Evolutionary conservation across 202 grass and related monocot species (phyloP), one percentile per base, ranked within the genome.

Genomic region (Zizania palustris): DNA sequence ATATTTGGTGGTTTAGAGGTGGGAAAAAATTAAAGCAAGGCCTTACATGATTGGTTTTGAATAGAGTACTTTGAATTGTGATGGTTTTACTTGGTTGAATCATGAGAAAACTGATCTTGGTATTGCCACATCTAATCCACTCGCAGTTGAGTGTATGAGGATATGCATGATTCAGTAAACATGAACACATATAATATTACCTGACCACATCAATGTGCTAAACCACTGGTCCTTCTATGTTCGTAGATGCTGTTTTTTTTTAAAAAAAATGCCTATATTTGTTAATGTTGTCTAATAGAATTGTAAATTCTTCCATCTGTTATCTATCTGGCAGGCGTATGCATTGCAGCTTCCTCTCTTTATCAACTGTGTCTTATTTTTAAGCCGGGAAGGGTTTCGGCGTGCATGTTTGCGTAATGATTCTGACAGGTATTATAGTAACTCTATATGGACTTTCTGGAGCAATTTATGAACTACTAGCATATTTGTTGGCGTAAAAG

Each of bases 361-460:
- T 67, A 89, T 98, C 74, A 98, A 89, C 15, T 86, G 83, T n/a
- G 69, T 98, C 40, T 88, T 98, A 63, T 98, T 98, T 90, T 76
- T 98, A 74, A 98, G 95, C 63, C 87, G 95, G 38, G 95, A 98
- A 63, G 95, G 95, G 20, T 98, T 98, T 85, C 91, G 95, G 10
- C 87, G 91, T 73, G 95, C 95, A 85, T 98, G 95, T 63, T 81
- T 98, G 95, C 95, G 95, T 60, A 87, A 71, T 80, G 78, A 88
- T 84, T 71, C 85, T 59, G 75, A 56, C 75, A 85, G 95, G 95
- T 98, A 94, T 67, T 66, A 41, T 46, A 45, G 67, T 19, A 63
- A 56, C 22, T 61, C 60, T 65, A 14, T 36, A 42, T 22, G 53
- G 42, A 56, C 18, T 65, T 49, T 13, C 44, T 22, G 5, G 33